These are phyloP conservation scores for Kernera saxatilis DNA, from an alignment of 345 rosid species.

Conservation along the genomic window DNA sequence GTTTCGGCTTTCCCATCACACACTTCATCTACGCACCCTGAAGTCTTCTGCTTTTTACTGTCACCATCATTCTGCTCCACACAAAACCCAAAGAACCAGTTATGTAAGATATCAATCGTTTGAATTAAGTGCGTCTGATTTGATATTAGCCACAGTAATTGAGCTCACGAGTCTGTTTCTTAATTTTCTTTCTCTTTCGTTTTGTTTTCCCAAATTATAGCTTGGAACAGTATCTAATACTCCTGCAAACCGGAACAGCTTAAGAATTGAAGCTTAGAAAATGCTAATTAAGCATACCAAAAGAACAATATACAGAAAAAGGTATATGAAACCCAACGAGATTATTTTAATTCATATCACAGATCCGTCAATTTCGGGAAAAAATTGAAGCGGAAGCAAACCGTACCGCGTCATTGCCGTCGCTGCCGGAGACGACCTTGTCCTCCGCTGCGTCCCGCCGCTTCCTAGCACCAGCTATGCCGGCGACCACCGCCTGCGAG, in stretches of 20 bases:
- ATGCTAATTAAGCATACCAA: background rate
- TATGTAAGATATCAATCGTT: background rate
- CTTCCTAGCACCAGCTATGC: constrained; percentile 38
- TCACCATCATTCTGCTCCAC: constrained; percentile 44
- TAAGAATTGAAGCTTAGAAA: background rate
- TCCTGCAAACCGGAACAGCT: too few relatives aligned
- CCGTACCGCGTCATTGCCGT: constrained; percentile 45
- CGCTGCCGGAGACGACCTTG: constrained; percentile 43
- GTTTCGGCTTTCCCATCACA: constrained; percentile 41
- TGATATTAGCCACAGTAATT: background rate
- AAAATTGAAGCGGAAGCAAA: background rate
- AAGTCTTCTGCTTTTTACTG: constrained; percentile 37
- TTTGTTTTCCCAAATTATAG: background rate
- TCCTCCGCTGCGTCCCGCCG: constrained; percentile 40
- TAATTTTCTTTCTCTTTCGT: background rate
- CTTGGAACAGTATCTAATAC: too few relatives aligned
- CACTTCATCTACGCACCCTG: constrained; percentile 36
- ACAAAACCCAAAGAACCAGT: background rate
- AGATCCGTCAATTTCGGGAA: background rate
- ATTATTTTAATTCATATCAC: background rate
- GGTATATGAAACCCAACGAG: background rate
- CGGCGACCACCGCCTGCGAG: constrained; percentile 21
- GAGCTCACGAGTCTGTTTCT: background rate
- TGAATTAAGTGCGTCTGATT: background rate
- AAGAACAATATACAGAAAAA: background rate